These are phyloP conservation scores for Leishmania aethiopica DNA, from an alignment of 208 protist species.

Conservation along the genomic window DNA sequence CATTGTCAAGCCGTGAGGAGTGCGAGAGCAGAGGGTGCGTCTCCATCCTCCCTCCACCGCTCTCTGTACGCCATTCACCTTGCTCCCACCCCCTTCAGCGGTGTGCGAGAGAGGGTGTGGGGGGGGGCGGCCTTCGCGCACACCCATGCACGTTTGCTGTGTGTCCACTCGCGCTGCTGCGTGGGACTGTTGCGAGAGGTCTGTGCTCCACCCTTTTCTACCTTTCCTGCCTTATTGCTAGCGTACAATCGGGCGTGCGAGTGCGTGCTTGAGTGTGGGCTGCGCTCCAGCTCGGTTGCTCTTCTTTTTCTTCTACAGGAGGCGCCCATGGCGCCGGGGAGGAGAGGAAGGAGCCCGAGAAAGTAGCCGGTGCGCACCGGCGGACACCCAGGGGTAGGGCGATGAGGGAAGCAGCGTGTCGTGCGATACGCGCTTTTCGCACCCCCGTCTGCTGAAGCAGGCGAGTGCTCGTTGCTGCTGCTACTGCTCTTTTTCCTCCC, in stretches of 20 bases:
- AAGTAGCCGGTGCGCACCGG: background rate
- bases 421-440: background rate
- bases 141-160: background rate
- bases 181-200: background rate
- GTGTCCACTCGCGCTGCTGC: background rate
- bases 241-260: background rate
- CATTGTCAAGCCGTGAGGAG: conserved; percentile 61
- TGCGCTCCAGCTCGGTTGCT: background rate
- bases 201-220: background rate
- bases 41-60: background rate
- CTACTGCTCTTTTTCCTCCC: background rate
- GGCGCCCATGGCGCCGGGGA: background rate
- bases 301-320: background rate
- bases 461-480: background rate
- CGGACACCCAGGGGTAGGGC: background rate
- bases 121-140: background rate
- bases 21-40: background rate
- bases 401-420: background rate
- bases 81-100: background rate
- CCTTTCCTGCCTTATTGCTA: background rate
- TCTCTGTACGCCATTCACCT: background rate
- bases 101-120: background rate
- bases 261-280: background rate
- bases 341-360: background rate
- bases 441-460: background rate